These are phyloP conservation scores for Erysimum pusillum DNA, from an alignment of 441 rosid species.

Conservation along the genomic window DNA sequence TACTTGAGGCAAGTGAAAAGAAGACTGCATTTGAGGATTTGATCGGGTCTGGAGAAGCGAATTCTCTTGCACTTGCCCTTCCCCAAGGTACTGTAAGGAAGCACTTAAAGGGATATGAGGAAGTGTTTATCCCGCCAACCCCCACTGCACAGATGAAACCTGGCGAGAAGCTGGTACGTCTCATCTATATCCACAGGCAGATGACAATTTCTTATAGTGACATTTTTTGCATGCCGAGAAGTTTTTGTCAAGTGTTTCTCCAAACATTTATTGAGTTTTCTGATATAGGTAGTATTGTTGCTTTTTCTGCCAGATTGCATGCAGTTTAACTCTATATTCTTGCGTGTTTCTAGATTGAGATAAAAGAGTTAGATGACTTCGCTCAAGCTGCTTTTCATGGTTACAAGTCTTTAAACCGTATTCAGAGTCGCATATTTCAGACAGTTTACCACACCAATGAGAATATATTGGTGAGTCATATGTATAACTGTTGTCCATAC, in stretches of 20 bases:
- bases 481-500: conserved; percentile 30
- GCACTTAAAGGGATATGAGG: conserved; percentile 91
- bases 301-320: conserved; percentile 31
- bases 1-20: conserved; percentile 90
- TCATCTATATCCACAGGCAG: conserved; percentile 32
- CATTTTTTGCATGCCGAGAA: conserved; percentile 21
- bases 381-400: conserved; percentile 98
- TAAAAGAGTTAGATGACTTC: conserved; percentile 89
- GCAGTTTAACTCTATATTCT: conserved; percentile 29
- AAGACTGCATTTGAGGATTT: conserved; percentile 74
- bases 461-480: conserved; percentile 83
- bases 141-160: conserved; percentile 92
- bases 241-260: conserved; percentile 29
- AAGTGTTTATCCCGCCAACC: conserved; percentile 88
- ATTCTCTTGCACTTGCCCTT: conserved; percentile 72
- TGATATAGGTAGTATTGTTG: conserved; percentile 15
- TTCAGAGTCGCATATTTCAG: conserved; percentile 92
- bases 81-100: conserved; percentile 93
- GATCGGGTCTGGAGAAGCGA: conserved; percentile 74
- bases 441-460: conserved; percentile 92
- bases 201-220: not conserved
- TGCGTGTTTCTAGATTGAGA: conserved; percentile 76
- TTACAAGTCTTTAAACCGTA: conserved; percentile 90
- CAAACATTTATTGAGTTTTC: not conserved
- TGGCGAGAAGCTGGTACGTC: conserved; percentile 93